These are phyloP conservation scores for Penicillium coprophilum DNA, from an alignment of 495 filamentous ascomycete species.

Conservation along the genomic window DNA sequence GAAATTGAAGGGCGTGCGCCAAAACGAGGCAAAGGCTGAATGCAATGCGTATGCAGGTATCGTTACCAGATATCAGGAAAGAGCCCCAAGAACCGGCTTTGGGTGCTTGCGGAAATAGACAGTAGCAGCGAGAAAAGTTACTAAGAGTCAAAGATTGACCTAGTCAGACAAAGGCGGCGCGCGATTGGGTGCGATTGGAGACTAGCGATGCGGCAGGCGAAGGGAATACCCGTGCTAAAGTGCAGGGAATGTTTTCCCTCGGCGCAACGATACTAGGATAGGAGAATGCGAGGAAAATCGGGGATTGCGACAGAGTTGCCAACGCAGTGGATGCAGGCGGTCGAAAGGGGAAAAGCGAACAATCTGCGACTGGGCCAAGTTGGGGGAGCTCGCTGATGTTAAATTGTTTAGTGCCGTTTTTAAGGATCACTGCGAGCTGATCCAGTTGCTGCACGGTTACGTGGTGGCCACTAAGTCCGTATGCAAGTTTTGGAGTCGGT, in stretches of 20 bases:
- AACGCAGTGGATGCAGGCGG: constrained; percentile 45
- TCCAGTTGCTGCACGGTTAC: constrained; percentile 45
- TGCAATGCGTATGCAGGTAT: constrained; percentile 21
- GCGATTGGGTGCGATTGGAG: constrained; percentile 29
- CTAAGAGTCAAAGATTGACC: constrained; percentile 18
- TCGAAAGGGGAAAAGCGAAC: constrained; percentile 44
- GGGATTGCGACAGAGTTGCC: constrained; percentile 37
- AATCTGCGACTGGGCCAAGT: constrained; percentile 41
- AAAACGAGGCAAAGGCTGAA: constrained; percentile 20
- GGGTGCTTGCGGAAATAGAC: constrained; percentile 25
- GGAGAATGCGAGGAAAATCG: constrained; percentile 24
- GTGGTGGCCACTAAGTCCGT: constrained; percentile 37
- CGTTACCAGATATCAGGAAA: constrained; percentile 20
- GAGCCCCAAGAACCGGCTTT: constrained; percentile 24
- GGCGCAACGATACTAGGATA: constrained; percentile 21
- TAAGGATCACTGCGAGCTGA: constrained; percentile 31
- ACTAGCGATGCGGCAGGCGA: constrained; percentile 27
- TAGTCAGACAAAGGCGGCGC: constrained; percentile 5
- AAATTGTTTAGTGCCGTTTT: constrained; percentile 34
- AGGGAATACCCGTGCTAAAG: constrained; percentile 33
- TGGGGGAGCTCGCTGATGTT: constrained; percentile 32
- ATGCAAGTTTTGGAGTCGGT: constrained; percentile 29
- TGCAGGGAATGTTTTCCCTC: constrained; percentile 28
- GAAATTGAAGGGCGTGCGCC: constrained; percentile 15
- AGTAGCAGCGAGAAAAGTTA: constrained; percentile 20